These are phyloP conservation scores for Candida jianshihensis DNA, from an alignment of 805 yeast species.

Conservation along the genomic window DNA sequence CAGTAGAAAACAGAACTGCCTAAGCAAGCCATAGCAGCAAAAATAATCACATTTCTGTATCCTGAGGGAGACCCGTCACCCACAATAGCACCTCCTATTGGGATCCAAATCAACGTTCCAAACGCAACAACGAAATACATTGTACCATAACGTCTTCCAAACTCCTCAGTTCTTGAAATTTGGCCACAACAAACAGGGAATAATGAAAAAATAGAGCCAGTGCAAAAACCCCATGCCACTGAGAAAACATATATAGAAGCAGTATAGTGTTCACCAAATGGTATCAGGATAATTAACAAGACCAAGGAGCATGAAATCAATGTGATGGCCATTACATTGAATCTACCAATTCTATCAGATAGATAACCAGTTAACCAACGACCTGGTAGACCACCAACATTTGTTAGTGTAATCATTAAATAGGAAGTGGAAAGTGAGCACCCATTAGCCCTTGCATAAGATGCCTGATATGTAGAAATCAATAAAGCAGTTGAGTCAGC, in stretches of 20 bases:
- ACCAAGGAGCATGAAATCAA: conserved; percentile 27
- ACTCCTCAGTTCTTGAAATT: conserved; percentile 42
- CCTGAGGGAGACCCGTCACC: conserved; percentile 19
- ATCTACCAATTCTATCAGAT: conserved; percentile 36
- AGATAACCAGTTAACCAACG: conserved; percentile 27
- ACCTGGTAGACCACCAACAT: conserved; percentile 27
- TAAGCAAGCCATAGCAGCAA: no score
- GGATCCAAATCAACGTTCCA: conserved; percentile 39
- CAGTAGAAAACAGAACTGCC: no score
- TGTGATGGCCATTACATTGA: conserved; percentile 36
- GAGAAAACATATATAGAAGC: conserved; percentile 31
- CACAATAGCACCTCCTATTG: conserved; percentile 42
- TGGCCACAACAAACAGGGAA: conserved; percentile 44
- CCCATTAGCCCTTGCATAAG: conserved; percentile 29
- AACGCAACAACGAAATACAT: conserved; percentile 53
- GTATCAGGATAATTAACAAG: conserved; percentile 30
- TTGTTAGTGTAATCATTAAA: conserved; percentile 34
- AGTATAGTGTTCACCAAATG: conserved; percentile 27
- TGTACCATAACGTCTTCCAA: conserved; percentile 47
- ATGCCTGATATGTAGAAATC: conserved; percentile 41
- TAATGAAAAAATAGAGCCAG: conserved; percentile 37
- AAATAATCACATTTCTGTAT: no score
- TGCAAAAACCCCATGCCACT: conserved; percentile 41
- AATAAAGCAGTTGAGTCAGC: conserved; percentile 42
- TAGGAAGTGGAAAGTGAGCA: conserved; percentile 27